These are phyloP conservation scores for Eucalyptus regnans DNA, from an alignment of 345 rosid genomes.

Conservation along the genomic window DNA sequence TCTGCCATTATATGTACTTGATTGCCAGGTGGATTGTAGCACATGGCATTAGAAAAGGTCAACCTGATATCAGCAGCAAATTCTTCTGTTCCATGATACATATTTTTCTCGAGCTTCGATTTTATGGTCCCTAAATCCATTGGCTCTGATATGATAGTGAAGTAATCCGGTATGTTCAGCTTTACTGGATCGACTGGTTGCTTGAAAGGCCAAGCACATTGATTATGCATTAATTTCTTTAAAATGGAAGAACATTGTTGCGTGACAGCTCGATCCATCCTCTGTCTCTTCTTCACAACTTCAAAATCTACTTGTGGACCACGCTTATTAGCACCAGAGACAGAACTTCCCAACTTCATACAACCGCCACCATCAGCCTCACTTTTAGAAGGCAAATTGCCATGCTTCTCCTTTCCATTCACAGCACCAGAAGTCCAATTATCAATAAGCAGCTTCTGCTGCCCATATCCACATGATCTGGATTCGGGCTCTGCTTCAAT, in stretches of 20 bases:
- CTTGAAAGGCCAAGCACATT: slow-evolving; percentile 44
- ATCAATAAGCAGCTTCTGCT: not conserved
- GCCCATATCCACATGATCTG: slow-evolving; percentile 4
- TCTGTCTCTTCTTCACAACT: slow-evolving; percentile 37
- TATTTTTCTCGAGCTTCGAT: slow-evolving; percentile 34
- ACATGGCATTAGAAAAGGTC: slow-evolving; percentile 72
- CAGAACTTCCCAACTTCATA: not conserved
- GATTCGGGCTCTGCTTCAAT: slow-evolving; percentile 9
- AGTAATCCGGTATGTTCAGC: slow-evolving; percentile 72
- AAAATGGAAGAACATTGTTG: slow-evolving; percentile 44
- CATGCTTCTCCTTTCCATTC: not conserved
- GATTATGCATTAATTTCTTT: slow-evolving; percentile 22
- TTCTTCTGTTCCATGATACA: slow-evolving; percentile 34
- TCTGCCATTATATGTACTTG: slow-evolving; percentile 40
- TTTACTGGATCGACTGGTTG: slow-evolving; percentile 70
- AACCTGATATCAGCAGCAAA: slow-evolving; percentile 75
- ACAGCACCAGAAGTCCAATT: not conserved
- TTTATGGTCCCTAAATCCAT: slow-evolving; percentile 89
- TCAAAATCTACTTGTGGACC: slow-evolving; percentile 9
- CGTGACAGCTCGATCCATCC: slow-evolving; percentile 31
- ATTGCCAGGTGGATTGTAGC: slow-evolving; percentile 65
- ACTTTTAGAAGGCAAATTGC: not conserved
- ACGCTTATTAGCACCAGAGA: slow-evolving; percentile 23
- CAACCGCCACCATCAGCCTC: not conserved
- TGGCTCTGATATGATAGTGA: slow-evolving; percentile 49